phyloP scores from a whole-genome alignment of 2,329 filamentous ascomycete species.

The Graphium sp. region DNA sequence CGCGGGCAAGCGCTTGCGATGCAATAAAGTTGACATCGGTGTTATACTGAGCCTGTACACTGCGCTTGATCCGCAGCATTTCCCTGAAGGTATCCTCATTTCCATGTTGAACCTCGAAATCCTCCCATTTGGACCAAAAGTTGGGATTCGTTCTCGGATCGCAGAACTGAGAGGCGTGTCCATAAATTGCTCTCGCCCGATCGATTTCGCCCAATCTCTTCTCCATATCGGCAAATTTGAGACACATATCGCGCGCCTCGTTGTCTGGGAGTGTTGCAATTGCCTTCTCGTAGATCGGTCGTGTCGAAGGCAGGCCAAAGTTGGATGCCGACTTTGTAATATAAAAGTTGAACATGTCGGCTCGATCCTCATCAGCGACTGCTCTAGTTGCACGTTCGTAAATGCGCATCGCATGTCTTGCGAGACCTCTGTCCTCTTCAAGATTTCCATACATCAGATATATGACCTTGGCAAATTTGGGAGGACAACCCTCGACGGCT shows the following conservation, averaged over 20 bases:
- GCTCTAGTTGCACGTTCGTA: slow-evolving; percentile 94
- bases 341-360: slow-evolving; percentile 99
- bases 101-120: slow-evolving; percentile 92
- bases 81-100: slow-evolving; percentile 99
- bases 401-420: slow-evolving; percentile 94
- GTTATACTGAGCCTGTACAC: slow-evolving; percentile 94
- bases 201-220: slow-evolving; percentile 84
- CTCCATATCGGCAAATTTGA: slow-evolving; percentile 98
- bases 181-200: slow-evolving; percentile 85
- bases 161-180: slow-evolving; percentile 92
- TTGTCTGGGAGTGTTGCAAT: slow-evolving; percentile 84
- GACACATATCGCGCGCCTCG: slow-evolving; percentile 93
- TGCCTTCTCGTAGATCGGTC: slow-evolving; percentile 90
- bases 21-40: slow-evolving; percentile 98
- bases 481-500: slow-evolving; percentile 83
- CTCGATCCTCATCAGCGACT: slow-evolving; percentile 83
- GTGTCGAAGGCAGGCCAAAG: slow-evolving; percentile 86
- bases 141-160: slow-evolving; percentile 78
- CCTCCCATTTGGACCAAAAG: slow-evolving; percentile 96
- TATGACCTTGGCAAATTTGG: slow-evolving; percentile 87
- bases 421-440: slow-evolving; percentile 87
- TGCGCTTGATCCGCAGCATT: slow-evolving; percentile 94
- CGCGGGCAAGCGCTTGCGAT: slow-evolving; percentile 77
- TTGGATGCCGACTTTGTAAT: slow-evolving; percentile 98
- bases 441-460: slow-evolving; percentile 98